phyloP scores from a whole-genome alignment of 495 filamentous ascomycete genomes.

The Friedmanniomyces simplex region DNA sequence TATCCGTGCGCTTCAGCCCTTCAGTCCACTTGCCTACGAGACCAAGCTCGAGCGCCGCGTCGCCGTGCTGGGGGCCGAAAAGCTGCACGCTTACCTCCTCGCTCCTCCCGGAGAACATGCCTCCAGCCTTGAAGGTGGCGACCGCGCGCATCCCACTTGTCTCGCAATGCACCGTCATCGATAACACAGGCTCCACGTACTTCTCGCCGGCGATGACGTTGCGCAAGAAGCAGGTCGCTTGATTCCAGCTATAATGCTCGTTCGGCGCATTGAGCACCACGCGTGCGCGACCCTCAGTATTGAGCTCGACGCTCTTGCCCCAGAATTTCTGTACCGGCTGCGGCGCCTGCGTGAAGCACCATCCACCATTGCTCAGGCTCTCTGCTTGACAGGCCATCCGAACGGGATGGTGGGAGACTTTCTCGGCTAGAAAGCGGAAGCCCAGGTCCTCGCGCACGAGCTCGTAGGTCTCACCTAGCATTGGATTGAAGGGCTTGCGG shows the following conservation, averaged over 20 bases:
- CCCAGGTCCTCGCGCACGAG: conserved; percentile 80
- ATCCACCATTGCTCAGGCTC: conserved; percentile 43
- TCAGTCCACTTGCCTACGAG: conserved; percentile 78
- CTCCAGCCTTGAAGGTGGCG: conserved; percentile 79
- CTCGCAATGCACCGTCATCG: conserved; percentile 73
- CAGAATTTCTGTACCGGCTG: conserved; percentile 94
- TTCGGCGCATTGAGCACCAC: conserved; percentile 58
- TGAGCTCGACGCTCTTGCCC: conserved; percentile 91
- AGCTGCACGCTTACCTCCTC: conserved; percentile 76
- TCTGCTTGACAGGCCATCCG: conserved; percentile 90
- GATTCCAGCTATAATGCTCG: conserved; percentile 74
- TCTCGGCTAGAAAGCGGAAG: conserved; percentile 85
- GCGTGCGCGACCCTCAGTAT: conserved; percentile 76
- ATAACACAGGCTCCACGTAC: conserved; percentile 90
- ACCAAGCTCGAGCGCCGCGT: conserved; percentile 53
- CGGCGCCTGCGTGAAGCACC: conserved; percentile 79
- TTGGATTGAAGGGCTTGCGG: conserved; percentile 95
- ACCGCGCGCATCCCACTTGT: conserved; percentile 66
- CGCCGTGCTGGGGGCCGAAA: conserved; percentile 40
- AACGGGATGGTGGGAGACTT: conserved; percentile 85
- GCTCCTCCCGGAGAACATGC: conserved; percentile 90
- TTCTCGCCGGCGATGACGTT: conserved; percentile 98
- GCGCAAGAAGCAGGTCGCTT: conserved; percentile 78
- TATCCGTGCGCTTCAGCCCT: conserved; percentile 49
- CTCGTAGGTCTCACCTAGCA: conserved; percentile 93